phyloP scores from a whole-genome alignment of 2,329 filamentous ascomycete genomes.

The Sporothrix mexicana region DNA sequence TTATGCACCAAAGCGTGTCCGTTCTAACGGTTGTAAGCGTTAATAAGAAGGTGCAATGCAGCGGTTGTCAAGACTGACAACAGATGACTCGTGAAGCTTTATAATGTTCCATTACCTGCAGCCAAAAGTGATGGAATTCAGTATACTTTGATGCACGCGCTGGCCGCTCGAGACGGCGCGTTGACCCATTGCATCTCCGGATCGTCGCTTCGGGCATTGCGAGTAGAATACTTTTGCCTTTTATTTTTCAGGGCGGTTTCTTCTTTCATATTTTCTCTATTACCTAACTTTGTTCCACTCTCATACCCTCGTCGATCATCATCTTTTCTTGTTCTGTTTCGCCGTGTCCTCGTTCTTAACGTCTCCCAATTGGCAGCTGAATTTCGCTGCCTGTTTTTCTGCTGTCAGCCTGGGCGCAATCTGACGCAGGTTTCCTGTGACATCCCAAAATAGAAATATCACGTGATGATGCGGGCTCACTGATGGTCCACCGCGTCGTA shows the following conservation, averaged over 20 bases:
- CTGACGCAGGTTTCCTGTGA: background rate
- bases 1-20: conserved; percentile 11
- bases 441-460: conserved; percentile 5
- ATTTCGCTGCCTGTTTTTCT: background rate
- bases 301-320: background rate
- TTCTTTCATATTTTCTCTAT: background rate
- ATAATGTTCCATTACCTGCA: conserved; percentile 6
- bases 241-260: background rate
- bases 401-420: background rate
- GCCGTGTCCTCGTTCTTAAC: background rate
- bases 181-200: conserved; percentile 13
- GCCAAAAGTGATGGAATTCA: background rate
- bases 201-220: background rate
- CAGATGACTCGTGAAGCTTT: background rate
- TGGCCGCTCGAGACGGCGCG: background rate
- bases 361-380: background rate
- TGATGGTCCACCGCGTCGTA: background rate
- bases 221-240: background rate
- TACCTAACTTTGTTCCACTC: background rate
- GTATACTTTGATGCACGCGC: background rate
- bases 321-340: background rate
- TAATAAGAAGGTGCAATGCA: background rate
- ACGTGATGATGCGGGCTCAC: conserved; percentile 22
- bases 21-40: background rate
- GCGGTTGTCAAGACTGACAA: background rate